Evolutionary conservation across 345 rosid species (phyloP), one percentile per base, ranked within the genome.

Genomic region (Eutrema heterophyllum): DNA sequence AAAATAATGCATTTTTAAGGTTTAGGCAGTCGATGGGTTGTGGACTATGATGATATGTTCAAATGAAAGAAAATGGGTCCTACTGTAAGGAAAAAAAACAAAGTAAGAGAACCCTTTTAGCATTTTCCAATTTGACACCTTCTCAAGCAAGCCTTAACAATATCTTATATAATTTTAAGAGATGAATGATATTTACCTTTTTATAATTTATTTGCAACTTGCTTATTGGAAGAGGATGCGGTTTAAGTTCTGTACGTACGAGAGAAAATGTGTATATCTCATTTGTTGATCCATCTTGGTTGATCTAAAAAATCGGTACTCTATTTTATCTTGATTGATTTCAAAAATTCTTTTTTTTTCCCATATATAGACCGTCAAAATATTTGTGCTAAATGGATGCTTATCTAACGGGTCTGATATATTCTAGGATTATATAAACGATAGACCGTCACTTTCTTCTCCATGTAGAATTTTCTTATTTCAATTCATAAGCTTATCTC

Each of bases 41-140:
- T 27, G 33, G 54, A 44, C n/a, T 57, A 15, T 52, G 65, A 53
- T 54, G 70, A 64, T 75, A 62, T 68, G 58, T 75, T 54, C 64
- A 62, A 26, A 75, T 27, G 13, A 75, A 67, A 50, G 9, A 59
- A 30, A 16, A 15, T 8, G 70, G 79, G 79, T 54, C 79, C 79
- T 69, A 76, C 65, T 35, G 16, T 38, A 24, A 44, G 39, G 2
- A 13, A 18, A 62, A 10, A 36, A 45, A 43, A 41, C 63, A 68
- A 68, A 52, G 49, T 60, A 30, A 74, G 43, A n/a, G 26, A 32
- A 53, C 64, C 32, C 7, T 75, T 68, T 63, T 62, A 36, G 52
- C 59, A 69, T 62, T 62, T 73, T 53, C 32, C 70, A 59, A 33
- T 67, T 75, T 44, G 63, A 53, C 73, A 53, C n/a, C 68, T 75